phyloP scores from a whole-genome alignment of 2,329 filamentous ascomycete species.

The Phyllachora maydis region DNA sequence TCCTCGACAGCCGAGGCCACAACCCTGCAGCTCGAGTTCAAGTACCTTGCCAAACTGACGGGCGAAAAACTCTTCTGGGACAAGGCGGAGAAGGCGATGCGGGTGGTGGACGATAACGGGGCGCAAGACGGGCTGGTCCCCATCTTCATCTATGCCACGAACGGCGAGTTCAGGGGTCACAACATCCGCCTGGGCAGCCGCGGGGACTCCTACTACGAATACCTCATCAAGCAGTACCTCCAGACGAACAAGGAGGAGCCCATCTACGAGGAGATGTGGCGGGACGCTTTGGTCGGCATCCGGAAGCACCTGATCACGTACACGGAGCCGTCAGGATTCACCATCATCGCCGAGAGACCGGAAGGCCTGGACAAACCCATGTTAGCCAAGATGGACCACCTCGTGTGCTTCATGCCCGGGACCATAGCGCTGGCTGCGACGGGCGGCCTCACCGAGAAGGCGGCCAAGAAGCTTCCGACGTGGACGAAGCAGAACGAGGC shows the following conservation, averaged over 20 bases:
- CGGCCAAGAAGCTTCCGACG: slow-evolving; percentile 48
- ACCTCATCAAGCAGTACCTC: slow-evolving; percentile 94
- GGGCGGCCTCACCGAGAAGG: slow-evolving; percentile 50
- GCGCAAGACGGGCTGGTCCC: slow-evolving; percentile 68
- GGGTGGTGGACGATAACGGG: slow-evolving; percentile 70
- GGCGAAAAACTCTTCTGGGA: slow-evolving; percentile 90
- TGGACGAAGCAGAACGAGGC: slow-evolving; percentile 71
- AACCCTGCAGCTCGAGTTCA: slow-evolving; percentile 86
- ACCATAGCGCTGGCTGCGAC: slow-evolving; percentile 84
- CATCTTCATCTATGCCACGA: slow-evolving; percentile 70
- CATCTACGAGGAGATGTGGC: slow-evolving; percentile 84
- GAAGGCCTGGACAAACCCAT: slow-evolving; percentile 45
- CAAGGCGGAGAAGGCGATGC: slow-evolving; percentile 75
- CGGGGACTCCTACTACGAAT: slow-evolving; percentile 97
- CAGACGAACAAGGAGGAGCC: slow-evolving; percentile 77
- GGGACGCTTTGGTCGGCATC: slow-evolving; percentile 64
- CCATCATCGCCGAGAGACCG: slow-evolving; percentile 76
- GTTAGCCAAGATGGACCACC: slow-evolving; percentile 88
- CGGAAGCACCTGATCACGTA: slow-evolving; percentile 88
- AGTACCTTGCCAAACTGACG: slow-evolving; percentile 86
- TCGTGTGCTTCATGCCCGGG: slow-evolving; percentile 93
- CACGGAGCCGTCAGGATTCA: slow-evolving; percentile 58
- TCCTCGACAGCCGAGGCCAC: slow-evolving; percentile 90
- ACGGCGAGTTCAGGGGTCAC: slow-evolving; percentile 56
- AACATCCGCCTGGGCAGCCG: slow-evolving; percentile 87